Percentiles rank a stretch among this genome's conserved stretches.
phyloP scores from a whole-genome alignment of 1,284 basidiomycete species.

The Sporisorium iseilematis-ciliati region DNA sequence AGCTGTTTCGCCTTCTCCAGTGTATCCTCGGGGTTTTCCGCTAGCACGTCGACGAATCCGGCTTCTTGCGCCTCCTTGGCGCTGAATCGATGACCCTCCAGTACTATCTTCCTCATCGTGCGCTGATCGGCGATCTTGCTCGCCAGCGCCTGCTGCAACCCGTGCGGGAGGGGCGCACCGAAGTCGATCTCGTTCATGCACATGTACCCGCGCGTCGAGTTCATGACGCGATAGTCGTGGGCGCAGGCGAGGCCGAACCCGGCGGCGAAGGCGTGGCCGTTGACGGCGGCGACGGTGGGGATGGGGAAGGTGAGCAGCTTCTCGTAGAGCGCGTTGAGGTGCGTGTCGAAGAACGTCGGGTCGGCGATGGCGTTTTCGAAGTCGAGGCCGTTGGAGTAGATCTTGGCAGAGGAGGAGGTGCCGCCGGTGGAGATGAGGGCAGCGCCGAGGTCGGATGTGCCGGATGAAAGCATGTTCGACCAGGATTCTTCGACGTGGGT shows the following conservation, averaged over 20 bases:
- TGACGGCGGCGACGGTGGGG: constrained; percentile 84
- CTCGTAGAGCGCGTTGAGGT: constrained; percentile 72
- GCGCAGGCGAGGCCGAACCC: constrained; percentile 83
- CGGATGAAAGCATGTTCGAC: constrained; percentile 72
- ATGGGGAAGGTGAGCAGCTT: constrained; percentile 72
- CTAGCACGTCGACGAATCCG: constrained; percentile 78
- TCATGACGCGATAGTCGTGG: constrained; percentile 92
- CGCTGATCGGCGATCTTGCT: constrained; percentile 77
- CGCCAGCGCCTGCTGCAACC: constrained; percentile 75
- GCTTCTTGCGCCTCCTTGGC: constrained; percentile 78
- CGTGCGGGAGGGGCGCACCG: constrained; percentile 58
- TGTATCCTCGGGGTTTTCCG: constrained; percentile 76
- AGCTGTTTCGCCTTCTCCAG: constrained; percentile 72
- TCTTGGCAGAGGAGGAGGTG: constrained; percentile 44
- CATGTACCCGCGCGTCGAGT: constrained; percentile 83
- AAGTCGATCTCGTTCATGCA: constrained; percentile 84
- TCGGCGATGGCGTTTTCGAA: constrained; percentile 77
- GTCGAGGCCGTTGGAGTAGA: constrained; percentile 76
- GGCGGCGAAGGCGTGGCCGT: constrained; percentile 90
- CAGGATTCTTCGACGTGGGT: constrained; percentile 83
- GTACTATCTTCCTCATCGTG: constrained; percentile 80
- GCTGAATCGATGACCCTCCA: constrained; percentile 86
- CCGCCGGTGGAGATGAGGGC: constrained; percentile 62
- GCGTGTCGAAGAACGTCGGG: constrained; percentile 75
- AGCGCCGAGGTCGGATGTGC: constrained; percentile 49